phyloP scores from a whole-genome alignment of 495 filamentous ascomycete genomes.

The Tetracladium setigerum region DNA sequence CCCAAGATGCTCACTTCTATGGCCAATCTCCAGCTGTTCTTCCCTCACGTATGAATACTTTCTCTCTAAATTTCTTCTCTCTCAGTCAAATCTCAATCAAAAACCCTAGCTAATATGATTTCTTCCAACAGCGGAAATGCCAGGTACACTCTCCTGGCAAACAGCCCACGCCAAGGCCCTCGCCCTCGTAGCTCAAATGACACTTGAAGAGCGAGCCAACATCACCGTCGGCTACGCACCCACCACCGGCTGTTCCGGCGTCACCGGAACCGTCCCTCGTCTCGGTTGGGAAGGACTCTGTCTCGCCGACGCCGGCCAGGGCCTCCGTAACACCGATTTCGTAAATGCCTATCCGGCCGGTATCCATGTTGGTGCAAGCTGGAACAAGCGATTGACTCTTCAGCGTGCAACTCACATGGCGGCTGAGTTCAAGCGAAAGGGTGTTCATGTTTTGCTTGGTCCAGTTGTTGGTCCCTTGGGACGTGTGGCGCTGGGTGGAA shows the following conservation, averaged over 20 bases:
- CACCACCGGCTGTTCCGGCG: constrained; percentile 15
- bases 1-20: constrained; percentile 39
- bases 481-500: constrained; percentile 38
- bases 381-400: constrained; percentile 45
- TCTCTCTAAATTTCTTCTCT: constrained; percentile 8
- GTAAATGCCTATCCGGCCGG: constrained; percentile 33
- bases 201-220: constrained; percentile 43
- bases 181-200: constrained; percentile 44
- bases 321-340: constrained; percentile 48
- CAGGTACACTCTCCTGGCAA: constrained; percentile 31
- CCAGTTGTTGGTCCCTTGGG: constrained; percentile 54
- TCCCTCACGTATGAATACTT: constrained; percentile 35
- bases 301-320: constrained; percentile 54
- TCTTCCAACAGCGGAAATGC: neutral
- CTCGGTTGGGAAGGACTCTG: constrained; percentile 55
- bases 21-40: constrained; percentile 44
- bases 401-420: constrained; percentile 44
- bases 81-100: neutral
- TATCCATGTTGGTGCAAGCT: constrained; percentile 45
- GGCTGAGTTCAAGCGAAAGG: constrained; percentile 53
- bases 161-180: constrained; percentile 39
- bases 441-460: constrained; percentile 60
- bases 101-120: neutral
- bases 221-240: constrained; percentile 1
- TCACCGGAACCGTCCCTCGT: constrained; percentile 32